Evolutionary conservation across 345 rosid genomes (phyloP), one percentile per base, ranked within the genome.

Genomic region (Diplotaxis tenuifolia): DNA sequence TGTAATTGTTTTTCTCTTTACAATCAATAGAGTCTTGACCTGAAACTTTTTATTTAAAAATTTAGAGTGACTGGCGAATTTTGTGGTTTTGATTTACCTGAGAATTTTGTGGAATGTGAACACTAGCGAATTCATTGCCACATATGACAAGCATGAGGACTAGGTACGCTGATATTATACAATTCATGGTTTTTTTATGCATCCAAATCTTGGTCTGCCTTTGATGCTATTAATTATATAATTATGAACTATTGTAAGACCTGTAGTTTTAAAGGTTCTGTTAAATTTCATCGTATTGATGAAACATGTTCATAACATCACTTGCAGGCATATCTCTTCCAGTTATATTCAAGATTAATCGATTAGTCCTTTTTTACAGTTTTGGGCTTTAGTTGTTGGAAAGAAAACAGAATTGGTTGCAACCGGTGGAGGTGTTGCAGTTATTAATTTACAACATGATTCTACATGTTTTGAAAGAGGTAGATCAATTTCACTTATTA

Each of bases 371-470:
- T 36, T 75, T 79, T 75, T 77, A 65, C 80, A 95, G 97, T 84
- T 89, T 62, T 95, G 99, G 97, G 96, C 97, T 65, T 83, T 95
- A 86, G 92, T 97, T 62, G 82, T 95, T 15, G 97, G 99, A 64
- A 95, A 83, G 81, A 88, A 87, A 81, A 89, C 96, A 21, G 96
- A 92, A 85, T 85, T 84, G 85, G 75, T 91, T 77, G 96, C 96
- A 63, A 89, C 97, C 27, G 98, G 98, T 60, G 98, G 98, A 45
- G 70, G 92, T 67, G 98, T 91, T 79, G 93, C 92, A 55, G 82
- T 84, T 42, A 82, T 94, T 75, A 94, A 94, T 79, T 75, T 94
- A 62, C 91, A 96, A 96, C 70, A 87, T 78, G 99, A 95, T 79
- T 90, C 99, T 65, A 92, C 99, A 50, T 83, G 88, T 73, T 71